A percentile compares a stretch with the other conserved stretches of the same genome.
These are phyloP conservation scores for Claviceps spartinae DNA, from an alignment of 2,329 filamentous ascomycete species.

Conservation along the genomic window DNA sequence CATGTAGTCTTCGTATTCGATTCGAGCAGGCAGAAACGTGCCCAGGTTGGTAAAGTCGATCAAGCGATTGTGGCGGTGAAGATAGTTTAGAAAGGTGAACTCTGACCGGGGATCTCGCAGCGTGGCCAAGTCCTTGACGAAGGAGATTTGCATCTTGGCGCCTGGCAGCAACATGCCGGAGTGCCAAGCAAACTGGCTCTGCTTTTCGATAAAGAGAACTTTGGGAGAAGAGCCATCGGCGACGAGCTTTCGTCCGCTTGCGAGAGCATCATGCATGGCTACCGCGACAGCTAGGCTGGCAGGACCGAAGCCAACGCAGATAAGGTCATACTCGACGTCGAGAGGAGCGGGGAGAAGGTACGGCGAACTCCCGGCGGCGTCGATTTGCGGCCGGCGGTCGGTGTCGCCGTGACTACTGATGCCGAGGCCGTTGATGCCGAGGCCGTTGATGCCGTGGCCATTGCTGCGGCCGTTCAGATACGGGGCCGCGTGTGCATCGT, in stretches of 20 bases:
- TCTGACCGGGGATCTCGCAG: constrained; percentile 75
- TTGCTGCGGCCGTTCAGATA: constrained; percentile 9
- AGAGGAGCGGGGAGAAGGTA: constrained; percentile 36
- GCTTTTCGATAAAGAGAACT: constrained; percentile 79
- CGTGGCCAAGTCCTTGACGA: constrained; percentile 90
- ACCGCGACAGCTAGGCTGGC: constrained; percentile 82
- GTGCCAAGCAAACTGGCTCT: constrained; percentile 78
- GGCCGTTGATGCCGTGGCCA: neutral
- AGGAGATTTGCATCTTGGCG: constrained; percentile 94
- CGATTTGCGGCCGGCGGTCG: constrained; percentile 10
- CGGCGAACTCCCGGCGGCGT: constrained; percentile 11
- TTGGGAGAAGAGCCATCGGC: constrained; percentile 42
- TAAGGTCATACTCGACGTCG: constrained; percentile 63
- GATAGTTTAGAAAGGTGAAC: constrained; percentile 93
- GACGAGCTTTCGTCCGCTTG: constrained; percentile 29
- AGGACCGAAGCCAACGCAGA: constrained; percentile 88
- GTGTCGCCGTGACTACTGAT: neutral
- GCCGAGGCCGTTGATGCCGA: neutral
- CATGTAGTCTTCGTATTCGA: constrained; percentile 93
- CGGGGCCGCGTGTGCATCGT: constrained; percentile 6
- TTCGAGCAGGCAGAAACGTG: constrained; percentile 74
- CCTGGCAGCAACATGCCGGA: constrained; percentile 88
- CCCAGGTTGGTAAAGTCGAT: constrained; percentile 82
- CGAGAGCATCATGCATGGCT: constrained; percentile 69
- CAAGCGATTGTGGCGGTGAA: constrained; percentile 67